A percentile compares a stretch with the other conserved stretches of the same genome.
These are phyloP conservation scores for Amylostereum chailletii DNA, from an alignment of 1,284 basidiomycete genomes.

Conservation along the genomic window DNA sequence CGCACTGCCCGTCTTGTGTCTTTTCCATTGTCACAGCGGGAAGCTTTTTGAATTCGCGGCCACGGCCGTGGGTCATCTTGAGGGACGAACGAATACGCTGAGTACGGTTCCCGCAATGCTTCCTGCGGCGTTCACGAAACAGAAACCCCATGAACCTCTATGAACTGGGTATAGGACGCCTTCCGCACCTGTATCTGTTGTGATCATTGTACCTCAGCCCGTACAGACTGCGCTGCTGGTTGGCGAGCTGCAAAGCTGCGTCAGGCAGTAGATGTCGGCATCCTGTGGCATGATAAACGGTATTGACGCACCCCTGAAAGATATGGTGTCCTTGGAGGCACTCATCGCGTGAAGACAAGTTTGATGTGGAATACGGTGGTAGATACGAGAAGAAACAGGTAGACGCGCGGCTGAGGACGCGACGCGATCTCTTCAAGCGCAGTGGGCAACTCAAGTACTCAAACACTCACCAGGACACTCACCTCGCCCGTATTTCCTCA, in stretches of 20 bases:
- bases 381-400: slow-evolving; percentile 13
- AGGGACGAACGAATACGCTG: slow-evolving; percentile 81
- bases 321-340: slow-evolving; percentile 21
- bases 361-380: slow-evolving; percentile 20
- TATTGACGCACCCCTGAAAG: slow-evolving; percentile 25
- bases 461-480: no score
- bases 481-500: no score
- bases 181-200: slow-evolving; percentile 66
- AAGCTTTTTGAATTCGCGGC: slow-evolving; percentile 81
- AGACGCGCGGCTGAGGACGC: no score
- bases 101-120: slow-evolving; percentile 85
- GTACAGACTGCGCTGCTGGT: slow-evolving; percentile 86
- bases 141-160: not conserved
- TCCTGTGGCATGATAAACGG: not conserved
- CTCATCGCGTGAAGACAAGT: slow-evolving; percentile 14
- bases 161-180: not conserved
- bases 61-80: slow-evolving; percentile 83
- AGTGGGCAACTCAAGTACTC: no score
- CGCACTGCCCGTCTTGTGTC: slow-evolving; percentile 77
- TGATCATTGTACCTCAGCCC: slow-evolving; percentile 87
- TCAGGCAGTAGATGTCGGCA: slow-evolving; percentile 9
- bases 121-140: slow-evolving; percentile 34
- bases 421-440: no score
- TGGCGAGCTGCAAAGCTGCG: slow-evolving; percentile 72
- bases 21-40: slow-evolving; percentile 55